Base-by-base conservation (phyloP, 768 basidiomycete species). In the Lentinula boryana region DNA sequence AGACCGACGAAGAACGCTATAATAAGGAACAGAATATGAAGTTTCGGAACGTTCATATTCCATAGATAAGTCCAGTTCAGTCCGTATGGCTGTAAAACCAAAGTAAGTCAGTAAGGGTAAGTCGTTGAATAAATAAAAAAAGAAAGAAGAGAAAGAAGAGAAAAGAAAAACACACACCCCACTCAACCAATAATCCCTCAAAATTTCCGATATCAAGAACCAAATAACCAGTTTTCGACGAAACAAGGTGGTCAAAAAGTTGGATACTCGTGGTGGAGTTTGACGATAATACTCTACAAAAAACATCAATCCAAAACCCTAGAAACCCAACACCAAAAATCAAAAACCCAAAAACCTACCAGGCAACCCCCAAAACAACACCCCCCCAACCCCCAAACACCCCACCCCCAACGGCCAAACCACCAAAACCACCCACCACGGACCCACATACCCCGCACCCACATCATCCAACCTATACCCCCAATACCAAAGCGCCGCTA, bases 261-360 rank as follows among this genome's bases (percentile, higher is more conserved):
- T 89, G 46, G 93, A 94, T 7, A 97, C 95, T 69, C 93, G 95
- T 0, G 95, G 95, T n/a, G 95, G 95, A n/a, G 93, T 91, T 77
- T 96, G 91, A 59, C 87, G 86, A 71, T 92, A 94, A 69, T 94
- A 94, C 62, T 94, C 92, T 89, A 62, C 3, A 62, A 50, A 18
- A 40, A 4, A 62, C 50, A 56, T 23, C 23, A 23, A 23, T 27
- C 3, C 3, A 23, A 27, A 27, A 27, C 27, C 27, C n/a, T n/a
- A n/a, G n/a, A n/a, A n/a, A n/a, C n/a, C n/a, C n/a, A n/a, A n/a
- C 2, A 27, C 27, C 27, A 27, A 27, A 27, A 27, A 27, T 3
- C 0, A 27, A 27, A 27, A 27, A 27, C 3, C 27, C 23, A 6
- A 5, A 86, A 91, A 91, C 44, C 31, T 2, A 43, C 48, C 58